phyloP scores from a whole-genome alignment of 2,329 filamentous ascomycete species.

The Colletotrichum somersetense region DNA sequence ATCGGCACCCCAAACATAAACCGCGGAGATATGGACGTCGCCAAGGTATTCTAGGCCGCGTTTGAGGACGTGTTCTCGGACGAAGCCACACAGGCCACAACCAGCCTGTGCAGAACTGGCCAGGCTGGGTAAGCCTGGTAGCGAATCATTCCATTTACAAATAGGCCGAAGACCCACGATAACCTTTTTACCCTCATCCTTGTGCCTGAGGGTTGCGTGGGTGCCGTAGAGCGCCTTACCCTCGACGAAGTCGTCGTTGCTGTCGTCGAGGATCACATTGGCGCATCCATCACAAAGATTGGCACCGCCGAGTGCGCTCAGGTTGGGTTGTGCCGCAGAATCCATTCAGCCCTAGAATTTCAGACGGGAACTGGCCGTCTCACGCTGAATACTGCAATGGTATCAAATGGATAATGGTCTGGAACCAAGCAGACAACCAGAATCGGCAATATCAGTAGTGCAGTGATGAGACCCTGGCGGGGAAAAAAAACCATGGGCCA shows the following conservation, averaged over 20 bases:
- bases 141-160: neutral
- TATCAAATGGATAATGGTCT: neutral
- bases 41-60: neutral
- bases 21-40: neutral
- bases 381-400: neutral
- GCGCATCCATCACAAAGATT: neutral
- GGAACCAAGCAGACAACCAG: neutral
- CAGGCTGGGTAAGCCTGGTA: neutral
- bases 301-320: too few relatives aligned
- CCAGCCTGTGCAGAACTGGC: neutral
- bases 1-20: conserved; percentile 11
- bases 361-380: neutral
- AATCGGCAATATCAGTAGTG: neutral
- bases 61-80: neutral
- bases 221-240: neutral
- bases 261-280: neutral
- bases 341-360: neutral
- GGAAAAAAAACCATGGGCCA: neutral
- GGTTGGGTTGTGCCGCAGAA: neutral
- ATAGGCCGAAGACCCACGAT: neutral
- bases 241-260: neutral
- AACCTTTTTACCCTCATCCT: neutral
- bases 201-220: neutral
- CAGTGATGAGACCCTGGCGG: neutral
- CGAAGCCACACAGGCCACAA: conserved; percentile 1